Base-by-base conservation (phyloP, 805 yeast genomes). In the Candida cerambycidarum region DNA sequence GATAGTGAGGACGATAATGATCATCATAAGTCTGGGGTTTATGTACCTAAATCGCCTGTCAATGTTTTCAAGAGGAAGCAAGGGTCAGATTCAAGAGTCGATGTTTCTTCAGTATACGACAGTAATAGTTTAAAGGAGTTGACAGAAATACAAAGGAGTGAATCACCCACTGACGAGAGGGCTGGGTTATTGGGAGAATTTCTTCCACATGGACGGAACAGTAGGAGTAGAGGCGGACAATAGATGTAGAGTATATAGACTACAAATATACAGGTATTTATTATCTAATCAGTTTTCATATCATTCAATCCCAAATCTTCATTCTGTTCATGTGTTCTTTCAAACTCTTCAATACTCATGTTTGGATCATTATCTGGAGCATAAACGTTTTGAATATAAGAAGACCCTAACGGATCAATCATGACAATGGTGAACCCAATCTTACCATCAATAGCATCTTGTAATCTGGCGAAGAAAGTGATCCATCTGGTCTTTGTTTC, bases 281-380 rank as follows among this genome's bases (percentile, higher is more conserved):
- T 16, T n/a, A 29, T n/a, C 40, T 50, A 53, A 42, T 59, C 65
- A 34, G 71, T 57, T 38, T 66, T 59, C 68, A 71, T 79, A 56
- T 78, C 83, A 48, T 68, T 73, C 58, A 93, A 71, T 16, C 99
- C 99, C 50, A 93, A 76, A 32, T 85, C 92, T 59, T 93, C 99
- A 61, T 93, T 89, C 65, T 90, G 95, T 57, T 88, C 85, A 31
- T 73, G 70, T 2, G 96, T 83, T 73, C 99, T 85, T 53, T 89
- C 96, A 54, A 80, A 88, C 44, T 93, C 97, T 66, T 85, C 96
- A 47, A 86, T 79, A 32, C 63, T 74, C 98, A 93, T 93, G 61
- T 92, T 88, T 51, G 99, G 99, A 67, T 93, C 99, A 32, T 79
- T 79, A 67, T 93, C 99, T 19, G 99, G 99, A 27, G 99, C 99